A percentile compares a stretch with the other conserved stretches of the same genome.
Conservation (phyloP, 139 green algal species). For the Zygnema cylindricum region DNA sequence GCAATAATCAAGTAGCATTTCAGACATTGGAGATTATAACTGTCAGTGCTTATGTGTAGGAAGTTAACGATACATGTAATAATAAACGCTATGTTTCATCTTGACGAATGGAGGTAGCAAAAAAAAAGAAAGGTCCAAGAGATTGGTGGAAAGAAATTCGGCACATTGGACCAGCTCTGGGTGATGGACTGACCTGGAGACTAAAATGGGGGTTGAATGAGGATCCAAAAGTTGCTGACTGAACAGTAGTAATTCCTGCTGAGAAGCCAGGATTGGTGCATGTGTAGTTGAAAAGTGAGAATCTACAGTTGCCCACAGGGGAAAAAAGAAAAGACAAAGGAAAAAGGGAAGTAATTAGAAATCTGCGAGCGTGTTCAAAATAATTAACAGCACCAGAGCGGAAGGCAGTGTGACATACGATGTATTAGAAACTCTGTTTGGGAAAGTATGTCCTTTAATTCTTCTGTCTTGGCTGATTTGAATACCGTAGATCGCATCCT, state of each 20-base stretch:
- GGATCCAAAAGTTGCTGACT: not conserved
- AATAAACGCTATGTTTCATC: no score
- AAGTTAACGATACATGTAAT: no score
- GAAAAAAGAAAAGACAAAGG: not conserved
- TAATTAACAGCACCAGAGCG: not conserved
- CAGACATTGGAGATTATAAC: no score
- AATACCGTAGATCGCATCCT: not conserved
- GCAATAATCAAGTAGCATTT: no score
- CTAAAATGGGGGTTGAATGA: not conserved
- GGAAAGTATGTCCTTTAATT: not conserved
- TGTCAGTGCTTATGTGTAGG: no score
- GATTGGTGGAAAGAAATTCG: no score
- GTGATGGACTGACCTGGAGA: not conserved
- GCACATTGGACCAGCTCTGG: no score
- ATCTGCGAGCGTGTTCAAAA: not conserved
- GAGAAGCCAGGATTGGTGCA: not conserved
- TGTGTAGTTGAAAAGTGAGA: not conserved
- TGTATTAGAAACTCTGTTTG: not conserved
- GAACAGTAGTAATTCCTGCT: not conserved
- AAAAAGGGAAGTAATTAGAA: not conserved
- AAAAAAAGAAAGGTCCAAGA: no score
- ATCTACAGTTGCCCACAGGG: not conserved
- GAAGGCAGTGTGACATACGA: not conserved
- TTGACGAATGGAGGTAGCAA: no score
- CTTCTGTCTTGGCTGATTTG: not conserved